Percentiles rank a stretch among this genome's conserved stretches.
These are phyloP conservation scores for Cyanodermella asteris DNA, from an alignment of 2,329 filamentous ascomycete genomes.

Conservation along the genomic window DNA sequence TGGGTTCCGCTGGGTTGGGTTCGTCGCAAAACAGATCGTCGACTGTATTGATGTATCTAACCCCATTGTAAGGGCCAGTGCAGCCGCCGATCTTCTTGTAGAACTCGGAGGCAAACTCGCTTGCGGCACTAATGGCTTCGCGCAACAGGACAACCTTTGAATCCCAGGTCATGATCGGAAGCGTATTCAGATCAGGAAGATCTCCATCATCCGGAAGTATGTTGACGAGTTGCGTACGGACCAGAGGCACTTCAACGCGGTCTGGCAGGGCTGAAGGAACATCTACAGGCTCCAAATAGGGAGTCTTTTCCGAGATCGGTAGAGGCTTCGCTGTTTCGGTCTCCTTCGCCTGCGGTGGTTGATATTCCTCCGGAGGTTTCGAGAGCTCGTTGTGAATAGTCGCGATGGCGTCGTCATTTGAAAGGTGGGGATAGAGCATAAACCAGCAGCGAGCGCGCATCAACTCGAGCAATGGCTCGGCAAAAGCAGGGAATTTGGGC, in stretches of 20 bases:
- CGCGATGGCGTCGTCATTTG: conserved; percentile 34
- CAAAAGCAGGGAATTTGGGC: conserved; percentile 49
- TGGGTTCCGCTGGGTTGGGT: no score
- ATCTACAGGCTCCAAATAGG: no score
- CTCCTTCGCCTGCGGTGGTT: conserved; percentile 6
- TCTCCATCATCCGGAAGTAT: conserved; percentile 21
- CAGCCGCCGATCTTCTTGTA: conserved; percentile 48
- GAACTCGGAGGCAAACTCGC: conserved; percentile 36
- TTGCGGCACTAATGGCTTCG: conserved; percentile 13
- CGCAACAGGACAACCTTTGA: conserved; percentile 24
- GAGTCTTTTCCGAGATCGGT: conserved; percentile 4
- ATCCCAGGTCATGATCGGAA: conserved; percentile 43
- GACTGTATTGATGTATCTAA: conserved; percentile 17
- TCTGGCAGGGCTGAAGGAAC: conserved; percentile 9
- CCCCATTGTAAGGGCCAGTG: conserved; percentile 15
- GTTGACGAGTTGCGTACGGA: conserved; percentile 24
- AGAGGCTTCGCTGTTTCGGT: conserved; percentile 1
- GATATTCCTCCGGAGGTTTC: conserved; percentile 46
- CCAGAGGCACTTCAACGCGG: conserved; percentile 16
- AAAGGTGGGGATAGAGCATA: conserved; percentile 52
- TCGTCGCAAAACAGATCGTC: conserved; percentile 52
- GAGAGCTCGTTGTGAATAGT: conserved; percentile 59
- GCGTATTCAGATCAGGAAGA: conserved; percentile 23
- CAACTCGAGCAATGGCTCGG: conserved; percentile 57
- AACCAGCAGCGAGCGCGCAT: conserved; percentile 56